Percentiles rank a stretch among this genome's conserved stretches.
These are phyloP conservation scores for Neurospora sp. DNA, from an alignment of 2,329 filamentous ascomycete genomes.

Conservation along the genomic window DNA sequence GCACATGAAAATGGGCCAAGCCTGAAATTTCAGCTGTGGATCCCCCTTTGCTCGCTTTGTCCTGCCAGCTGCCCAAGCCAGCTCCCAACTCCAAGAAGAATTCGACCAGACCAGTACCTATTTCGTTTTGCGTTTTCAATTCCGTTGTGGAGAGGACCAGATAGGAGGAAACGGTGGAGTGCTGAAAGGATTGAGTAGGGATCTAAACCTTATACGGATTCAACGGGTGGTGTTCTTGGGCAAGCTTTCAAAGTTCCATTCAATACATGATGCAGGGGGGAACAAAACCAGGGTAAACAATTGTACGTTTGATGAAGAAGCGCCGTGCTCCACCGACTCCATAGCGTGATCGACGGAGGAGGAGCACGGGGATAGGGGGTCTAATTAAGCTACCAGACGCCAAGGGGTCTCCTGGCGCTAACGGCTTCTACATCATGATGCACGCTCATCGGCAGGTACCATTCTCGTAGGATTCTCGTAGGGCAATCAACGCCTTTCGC, in stretches of 20 bases:
- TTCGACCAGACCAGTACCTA: not conserved
- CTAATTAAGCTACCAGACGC: not conserved
- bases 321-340: not conserved
- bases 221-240: not conserved
- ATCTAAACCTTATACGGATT: not conserved
- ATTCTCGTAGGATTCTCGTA: not conserved
- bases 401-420: not conserved
- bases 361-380: not conserved
- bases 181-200: not conserved
- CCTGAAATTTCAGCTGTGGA: not conserved
- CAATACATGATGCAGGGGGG: not conserved
- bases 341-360: not conserved
- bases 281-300: not conserved
- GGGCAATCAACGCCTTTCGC: not conserved
- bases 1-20: not conserved
- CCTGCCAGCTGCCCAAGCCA: not conserved
- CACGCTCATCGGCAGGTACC: not conserved
- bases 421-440: not conserved
- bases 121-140: not conserved
- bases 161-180: not conserved
- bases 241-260: not conserved
- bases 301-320: not conserved
- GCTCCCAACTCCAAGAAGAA: not conserved
- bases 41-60: not conserved
- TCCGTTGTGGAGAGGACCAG: not conserved